Conservation (phyloP, 169 alveolate genomes). For the Plasmodium blacklocki region DNA sequence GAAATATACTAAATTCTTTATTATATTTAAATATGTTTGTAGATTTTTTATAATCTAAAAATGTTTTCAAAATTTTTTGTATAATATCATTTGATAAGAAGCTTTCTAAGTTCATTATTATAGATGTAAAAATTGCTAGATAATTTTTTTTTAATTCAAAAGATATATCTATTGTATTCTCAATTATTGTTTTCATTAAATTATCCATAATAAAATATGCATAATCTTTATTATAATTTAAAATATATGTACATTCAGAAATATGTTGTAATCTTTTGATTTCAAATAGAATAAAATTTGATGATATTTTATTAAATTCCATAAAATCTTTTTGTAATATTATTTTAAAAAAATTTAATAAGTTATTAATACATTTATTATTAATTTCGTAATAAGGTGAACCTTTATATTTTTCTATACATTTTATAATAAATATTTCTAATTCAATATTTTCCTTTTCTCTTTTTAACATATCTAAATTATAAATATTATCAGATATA, state of each 20-base stretch:
- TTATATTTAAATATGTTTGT: slow-evolving; percentile 21
- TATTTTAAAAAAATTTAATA: slow-evolving; percentile 25
- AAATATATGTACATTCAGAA: slow-evolving; percentile 34
- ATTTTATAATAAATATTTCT: slow-evolving; percentile 26
- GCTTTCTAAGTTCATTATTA: slow-evolving; percentile 21
- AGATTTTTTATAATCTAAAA: slow-evolving; percentile 15
- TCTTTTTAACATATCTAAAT: slow-evolving; percentile 9
- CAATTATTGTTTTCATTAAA: slow-evolving; percentile 18
- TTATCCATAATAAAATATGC: slow-evolving; percentile 63
- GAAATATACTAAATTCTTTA: slow-evolving; percentile 28
- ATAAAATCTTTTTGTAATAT: slow-evolving; percentile 37
- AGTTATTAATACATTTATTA: slow-evolving; percentile 15
- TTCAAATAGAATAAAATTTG: slow-evolving; percentile 28
- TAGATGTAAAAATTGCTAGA: slow-evolving; percentile 45
- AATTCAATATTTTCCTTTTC: slow-evolving; percentile 24
- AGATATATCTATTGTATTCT: neutral
- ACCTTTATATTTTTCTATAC: slow-evolving; percentile 43
- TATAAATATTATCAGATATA: neutral
- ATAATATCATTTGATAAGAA: slow-evolving; percentile 37
- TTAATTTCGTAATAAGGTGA: slow-evolving; percentile 71
- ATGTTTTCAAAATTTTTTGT: slow-evolving; percentile 28
- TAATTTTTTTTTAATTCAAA: slow-evolving; percentile 52
- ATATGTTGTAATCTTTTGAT: slow-evolving; percentile 42
- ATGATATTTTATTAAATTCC: slow-evolving; percentile 4
- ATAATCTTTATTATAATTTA: slow-evolving; percentile 52